Conservation (phyloP, 495 filamentous ascomycete species). For the Penicillium tannophilum region DNA sequence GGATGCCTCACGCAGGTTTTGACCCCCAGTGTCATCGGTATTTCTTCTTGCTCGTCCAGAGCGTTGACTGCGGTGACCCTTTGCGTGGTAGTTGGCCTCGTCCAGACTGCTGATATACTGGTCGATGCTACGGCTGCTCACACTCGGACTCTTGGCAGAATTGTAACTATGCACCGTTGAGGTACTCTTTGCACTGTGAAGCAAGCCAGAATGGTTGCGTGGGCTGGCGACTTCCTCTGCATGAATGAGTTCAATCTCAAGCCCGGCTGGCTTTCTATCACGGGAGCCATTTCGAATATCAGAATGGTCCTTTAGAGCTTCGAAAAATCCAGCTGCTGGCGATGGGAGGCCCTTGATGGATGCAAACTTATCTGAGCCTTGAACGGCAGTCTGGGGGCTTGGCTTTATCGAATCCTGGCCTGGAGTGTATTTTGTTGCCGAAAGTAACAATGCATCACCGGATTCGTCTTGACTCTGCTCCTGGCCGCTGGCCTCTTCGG, state of each 20-base stretch:
- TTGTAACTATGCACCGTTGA: conserved; percentile 49
- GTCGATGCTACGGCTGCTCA: conserved; percentile 69
- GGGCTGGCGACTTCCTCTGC: conserved; percentile 43
- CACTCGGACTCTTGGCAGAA: conserved; percentile 53
- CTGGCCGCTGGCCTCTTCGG: conserved; percentile 40
- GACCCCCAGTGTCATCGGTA: conserved; percentile 49
- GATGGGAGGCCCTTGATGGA: conserved; percentile 59
- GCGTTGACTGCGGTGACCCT: conserved; percentile 54
- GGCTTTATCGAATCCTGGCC: conserved; percentile 38
- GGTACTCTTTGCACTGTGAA: conserved; percentile 50
- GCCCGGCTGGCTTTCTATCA: conserved; percentile 77
- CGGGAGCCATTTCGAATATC: conserved; percentile 69
- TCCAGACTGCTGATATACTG: conserved; percentile 89
- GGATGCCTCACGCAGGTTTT: conserved; percentile 61
- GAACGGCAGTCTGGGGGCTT: conserved; percentile 57
- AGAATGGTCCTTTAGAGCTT: conserved; percentile 58
- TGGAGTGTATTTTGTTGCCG: conserved; percentile 55
- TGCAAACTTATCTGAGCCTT: conserved; percentile 44
- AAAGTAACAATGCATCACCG: conserved; percentile 41
- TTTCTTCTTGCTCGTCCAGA: conserved; percentile 61
- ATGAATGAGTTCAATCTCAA: conserved; percentile 72
- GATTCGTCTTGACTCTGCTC: conserved; percentile 35
- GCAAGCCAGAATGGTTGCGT: conserved; percentile 26
- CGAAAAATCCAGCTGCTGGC: conserved; percentile 57
- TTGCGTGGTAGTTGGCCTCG: conserved; percentile 65